Evolutionary conservation across 2,329 filamentous ascomycete genomes (phyloP).

Genomic region (Tricladium varicosporioides): DNA sequence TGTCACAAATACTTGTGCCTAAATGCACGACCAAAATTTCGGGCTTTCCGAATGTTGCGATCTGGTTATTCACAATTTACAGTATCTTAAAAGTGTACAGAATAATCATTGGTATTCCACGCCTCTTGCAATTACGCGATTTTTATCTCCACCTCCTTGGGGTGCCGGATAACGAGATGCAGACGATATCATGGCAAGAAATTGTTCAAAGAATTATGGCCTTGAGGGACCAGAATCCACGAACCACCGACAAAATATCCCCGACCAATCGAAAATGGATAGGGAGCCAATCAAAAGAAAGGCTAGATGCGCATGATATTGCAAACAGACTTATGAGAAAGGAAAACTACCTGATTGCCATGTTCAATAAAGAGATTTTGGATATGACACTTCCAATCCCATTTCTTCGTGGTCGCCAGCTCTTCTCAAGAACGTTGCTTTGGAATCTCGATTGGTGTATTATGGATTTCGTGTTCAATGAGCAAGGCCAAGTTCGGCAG

Average conservation of each 20-base stretch:
- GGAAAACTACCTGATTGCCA: conserved; percentile 93
- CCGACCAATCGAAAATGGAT: conserved; percentile 55
- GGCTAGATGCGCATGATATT: conserved; percentile 94
- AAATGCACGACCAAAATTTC: conserved; percentile 50
- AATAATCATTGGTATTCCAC: conserved; percentile 55
- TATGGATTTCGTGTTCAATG: conserved; percentile 91
- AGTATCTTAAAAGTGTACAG: conserved; percentile 60
- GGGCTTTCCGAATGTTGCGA: conserved; percentile 37
- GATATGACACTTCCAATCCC: conserved; percentile 84
- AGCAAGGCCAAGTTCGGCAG: conserved; percentile 80
- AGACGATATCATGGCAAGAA: conserved; percentile 72
- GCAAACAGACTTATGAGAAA: conserved; percentile 95
- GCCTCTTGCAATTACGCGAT: conserved; percentile 62
- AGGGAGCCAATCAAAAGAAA: conserved; percentile 85
- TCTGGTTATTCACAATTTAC: conserved; percentile 64
- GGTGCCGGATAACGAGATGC: conserved; percentile 67
- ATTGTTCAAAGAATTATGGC: conserved; percentile 68
- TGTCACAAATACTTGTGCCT: conserved; percentile 53
- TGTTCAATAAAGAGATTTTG: conserved; percentile 95
- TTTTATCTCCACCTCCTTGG: conserved; percentile 69
- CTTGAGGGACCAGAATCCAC: conserved; percentile 66
- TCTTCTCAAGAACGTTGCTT: conserved; percentile 86
- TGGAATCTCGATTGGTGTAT: conserved; percentile 92
- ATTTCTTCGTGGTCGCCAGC: conserved; percentile 72
- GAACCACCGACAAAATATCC: conserved; percentile 61